Base-by-base conservation (phyloP, 164 flowering plant species). In the Cinnamomum micranthum region DNA sequence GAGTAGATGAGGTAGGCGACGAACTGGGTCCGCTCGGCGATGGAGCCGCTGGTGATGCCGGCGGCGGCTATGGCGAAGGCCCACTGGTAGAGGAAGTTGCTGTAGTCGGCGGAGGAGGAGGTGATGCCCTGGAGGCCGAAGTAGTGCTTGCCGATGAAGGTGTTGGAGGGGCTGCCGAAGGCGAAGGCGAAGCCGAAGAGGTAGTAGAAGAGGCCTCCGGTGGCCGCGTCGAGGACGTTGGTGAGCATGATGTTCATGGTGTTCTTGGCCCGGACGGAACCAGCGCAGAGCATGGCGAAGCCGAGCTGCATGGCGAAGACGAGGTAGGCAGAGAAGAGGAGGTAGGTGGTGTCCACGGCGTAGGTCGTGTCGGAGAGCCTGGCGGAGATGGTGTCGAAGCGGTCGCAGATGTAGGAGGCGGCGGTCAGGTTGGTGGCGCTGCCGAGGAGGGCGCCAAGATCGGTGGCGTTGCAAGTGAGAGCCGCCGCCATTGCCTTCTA, bases 31-130 rank as follows among this genome's bases (percentile, higher is more conserved):
- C 95, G 65, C 76, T 91, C 93, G 4, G 95, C 95, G 12, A 91
- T 89, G 6, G 91, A 88, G 17, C 93, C 93, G 68, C 86, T 83
- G 75, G 92, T 91, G 52, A 89, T 91, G 0, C 95, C 95, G 22
- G 93, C 92, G 17, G 89, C 95, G 1, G 93, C 95, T 3, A 89
- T 91, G 20, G 95, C 92, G 71, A 91, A 89, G 24, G 93, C 92
- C 93, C 95, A 91, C 71, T 91, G 93, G 71, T 83, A 91, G 1
- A 91, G 81, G 69, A 91, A 91, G 69, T 64, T 47, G 41, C 84
- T 77, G 79, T 84, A 91, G 70, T 91, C 95, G 47, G 65, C 77
- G 50, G 23, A 0, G 0, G 62, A 0, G 1, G 79, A 9, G 0
- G 92, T 92, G 50, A 89, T 23, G 1, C 69, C 67, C 17, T 75